Base-by-base conservation (phyloP, 2,329 filamentous ascomycete species). In the Tolypocladium pustulatum region DNA sequence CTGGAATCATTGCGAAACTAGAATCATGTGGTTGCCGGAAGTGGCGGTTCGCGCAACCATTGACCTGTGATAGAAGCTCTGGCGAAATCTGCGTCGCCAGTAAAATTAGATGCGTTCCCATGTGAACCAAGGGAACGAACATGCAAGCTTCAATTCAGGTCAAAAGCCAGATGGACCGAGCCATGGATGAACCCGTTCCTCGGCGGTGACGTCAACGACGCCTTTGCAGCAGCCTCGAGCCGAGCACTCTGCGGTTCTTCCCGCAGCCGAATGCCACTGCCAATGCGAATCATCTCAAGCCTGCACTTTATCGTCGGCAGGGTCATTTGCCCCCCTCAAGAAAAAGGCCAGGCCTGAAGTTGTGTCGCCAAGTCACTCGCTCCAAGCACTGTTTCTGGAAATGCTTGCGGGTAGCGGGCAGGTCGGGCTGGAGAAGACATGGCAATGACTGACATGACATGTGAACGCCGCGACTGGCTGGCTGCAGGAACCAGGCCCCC, bases 401-500 rank as follows among this genome's bases (percentile, higher is more conserved):
- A 53, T 22, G 30, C 49, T 36, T 53, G 49, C 49, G 49, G 49
- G 17, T 27, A 32, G 27, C 6, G n/a, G 6, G 49, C 10, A 53
- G 30, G 25, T 49, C 25, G 25, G 46, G 25, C 46, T 30, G 13
- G 30, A 22, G 3, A 36, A 12, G 30, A 25, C 9, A 12, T 40
- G 12, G 17, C 38, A 20, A 13, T 7, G 3, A 25, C 20, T 7
- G 3, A 25, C 20, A 52, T 36, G 49, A 36, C 49, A 53, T 34
- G 49, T 53, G 49, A 53, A 53, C 34, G 49, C 49, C 20, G 49
- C 30, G 49, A 36, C 49, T 53, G 20, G 30, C 49, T 52, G 49
- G 57, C 37, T 61, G 52, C 54, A 51, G 37, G 54, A 41, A 54
- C 32, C 57, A 59, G 37, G 25, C n/a, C n/a, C 30, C 34, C 30